Evolutionary conservation across 192 early-diverging fungal genomes (phyloP).

Genomic region (Rhizophagus prolifer): DNA sequence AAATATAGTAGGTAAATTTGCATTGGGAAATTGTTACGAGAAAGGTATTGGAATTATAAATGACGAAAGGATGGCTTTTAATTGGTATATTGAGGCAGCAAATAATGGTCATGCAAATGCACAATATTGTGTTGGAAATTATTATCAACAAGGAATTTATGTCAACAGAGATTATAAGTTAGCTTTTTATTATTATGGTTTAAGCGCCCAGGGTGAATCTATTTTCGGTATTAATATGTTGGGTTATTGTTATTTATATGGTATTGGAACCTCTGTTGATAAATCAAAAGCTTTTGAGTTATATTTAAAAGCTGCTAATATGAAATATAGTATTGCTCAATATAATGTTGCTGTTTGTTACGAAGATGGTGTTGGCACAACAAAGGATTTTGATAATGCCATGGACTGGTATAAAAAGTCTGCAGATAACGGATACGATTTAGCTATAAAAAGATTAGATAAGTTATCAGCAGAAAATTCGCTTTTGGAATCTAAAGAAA

Average conservation of each 20-base stretch:
- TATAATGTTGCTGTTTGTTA: conserved; percentile 80
- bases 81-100: background rate
- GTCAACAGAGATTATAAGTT: conserved; percentile 58
- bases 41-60: background rate
- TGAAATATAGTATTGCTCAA: conserved; percentile 75
- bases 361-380: conserved; percentile 71
- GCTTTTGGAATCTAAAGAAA: background rate
- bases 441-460: background rate
- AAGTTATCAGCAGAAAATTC: background rate
- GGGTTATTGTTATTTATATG: conserved; percentile 61
- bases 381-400: background rate
- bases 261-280: conserved; percentile 54
- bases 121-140: conserved; percentile 72
- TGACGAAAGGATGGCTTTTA: background rate
- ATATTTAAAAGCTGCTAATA: conserved; percentile 61
- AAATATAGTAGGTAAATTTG: background rate
- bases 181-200: conserved; percentile 63
- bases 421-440: background rate
- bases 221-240: conserved; percentile 54
- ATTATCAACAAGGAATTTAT: conserved; percentile 75
- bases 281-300: conserved; percentile 42
- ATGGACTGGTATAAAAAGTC: background rate
- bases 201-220: conserved; percentile 53
- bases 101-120: background rate
- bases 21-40: background rate